Evolutionary conservation across 805 yeast genomes (phyloP), one percentile per base, ranked within the genome.

Genomic region (Pichia exigua): DNA sequence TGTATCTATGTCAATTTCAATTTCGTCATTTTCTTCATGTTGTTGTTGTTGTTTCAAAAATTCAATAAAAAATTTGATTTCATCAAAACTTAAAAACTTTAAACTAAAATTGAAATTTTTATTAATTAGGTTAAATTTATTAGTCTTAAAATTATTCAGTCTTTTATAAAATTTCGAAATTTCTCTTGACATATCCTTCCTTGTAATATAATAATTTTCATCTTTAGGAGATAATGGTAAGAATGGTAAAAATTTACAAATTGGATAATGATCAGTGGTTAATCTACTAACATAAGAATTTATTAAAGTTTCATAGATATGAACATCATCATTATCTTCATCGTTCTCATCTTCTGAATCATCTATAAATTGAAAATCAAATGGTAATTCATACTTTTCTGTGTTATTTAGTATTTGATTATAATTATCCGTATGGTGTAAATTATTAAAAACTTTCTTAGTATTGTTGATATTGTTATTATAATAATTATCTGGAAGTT

Each of bases 181-280:
- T 26, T 65, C 61, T 12, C 61, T 53, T 4, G 60, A 58, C 45
- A 66, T 56, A 44, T 66, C 69, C 46, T 59, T 56, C 20, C 61
- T 39, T 38, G 59, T 58, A 32, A 62, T 47, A 46, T 60, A 59
- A 49, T 64, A 66, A 18, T 53, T 49, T 42, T 59, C 65, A 42
- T 55, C 58, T 22, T 59, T 57, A 4, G 58, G 55, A 5, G 50
- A 42, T 20, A 56, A 38, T 3, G 58, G 56, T 28, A 54, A 45
- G 3, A 53, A 22, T 11, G 56, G 56, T n/a, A 52, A 39, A 47
- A 56, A 56, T 13, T 54, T 47, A 40, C 70, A 66, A 20, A 55
- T 57, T 2, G 58, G 51, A 48, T 65, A 65, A 53, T 66, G 70
- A 28, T 64, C 70, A 2, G 60, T 54, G 10, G 48, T 48, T 21